Conservation (phyloP, 1,284 basidiomycete species). For the Ustilago cynodontis region DNA sequence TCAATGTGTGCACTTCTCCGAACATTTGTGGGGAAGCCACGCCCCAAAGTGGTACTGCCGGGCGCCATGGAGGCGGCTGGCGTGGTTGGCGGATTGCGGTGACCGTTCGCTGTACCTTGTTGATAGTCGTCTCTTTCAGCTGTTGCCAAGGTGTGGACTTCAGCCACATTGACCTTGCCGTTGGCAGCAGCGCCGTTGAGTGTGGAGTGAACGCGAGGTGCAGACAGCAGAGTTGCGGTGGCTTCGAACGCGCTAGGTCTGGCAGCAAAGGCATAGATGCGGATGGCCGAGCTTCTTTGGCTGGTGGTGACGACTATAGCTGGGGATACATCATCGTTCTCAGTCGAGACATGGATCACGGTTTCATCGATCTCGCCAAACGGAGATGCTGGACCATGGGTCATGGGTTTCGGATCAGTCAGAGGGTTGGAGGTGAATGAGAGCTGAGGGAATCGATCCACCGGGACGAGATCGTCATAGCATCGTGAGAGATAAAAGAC, state of each 20-base stretch:
- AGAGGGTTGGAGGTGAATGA: conserved; percentile 12
- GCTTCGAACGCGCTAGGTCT: conserved; percentile 35
- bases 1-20: conserved; percentile 39
- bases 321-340: conserved; percentile 1
- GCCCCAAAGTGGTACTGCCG: conserved; percentile 22
- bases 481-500: conserved; percentile 60
- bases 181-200: conserved; percentile 10
- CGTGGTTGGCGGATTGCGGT: conserved; percentile 11
- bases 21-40: conserved; percentile 35
- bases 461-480: conserved; percentile 57
- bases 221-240: conserved; percentile 36
- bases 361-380: conserved; percentile 54
- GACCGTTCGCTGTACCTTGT: conserved; percentile 2
- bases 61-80: conserved; percentile 9
- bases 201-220: conserved; percentile 18
- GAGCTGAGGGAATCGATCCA: conserved; percentile 47
- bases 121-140: conserved; percentile 15
- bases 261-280: conserved; percentile 51
- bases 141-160: background rate
- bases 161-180: background rate
- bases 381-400: conserved; percentile 43
- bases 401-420: conserved; percentile 22
- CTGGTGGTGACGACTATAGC: conserved; percentile 49
- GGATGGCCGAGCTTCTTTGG: conserved; percentile 26
- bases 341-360: conserved; percentile 41